Base-by-base conservation (phyloP, 2,329 filamentous ascomycete species). In the Trichoderma guizhouense region DNA sequence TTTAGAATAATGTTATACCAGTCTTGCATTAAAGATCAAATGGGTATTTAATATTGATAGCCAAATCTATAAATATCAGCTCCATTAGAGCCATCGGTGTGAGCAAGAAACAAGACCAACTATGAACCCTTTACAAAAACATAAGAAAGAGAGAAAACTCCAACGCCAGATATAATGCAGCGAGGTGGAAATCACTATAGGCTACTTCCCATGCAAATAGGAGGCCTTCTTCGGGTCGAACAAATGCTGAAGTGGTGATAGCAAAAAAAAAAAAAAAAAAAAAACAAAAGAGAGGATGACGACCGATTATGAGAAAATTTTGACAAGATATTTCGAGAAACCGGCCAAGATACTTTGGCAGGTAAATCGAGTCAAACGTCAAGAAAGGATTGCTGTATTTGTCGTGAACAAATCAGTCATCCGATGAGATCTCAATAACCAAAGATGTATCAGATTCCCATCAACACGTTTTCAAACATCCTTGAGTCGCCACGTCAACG, bases 401-500 rank as follows among this genome's bases (percentile, higher is more conserved):
- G 3, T 53, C 47, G 11, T 24, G 3, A 3, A 11, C 1, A 53
- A 53, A 24, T 53, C 11, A 21, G 11, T 11, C 53, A 15, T 57
- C 14, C 7, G 53, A 58, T 18, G 28, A 32, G 11, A 30, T n/a
- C 14, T 15, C 8, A 30, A 18, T 7, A 58, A n/a, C 21, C 21
- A 57, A 28, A 28, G 7, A 11, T 11, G 9, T 12, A 21, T 32
- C 15, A 4, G 8, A 60, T 14, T 8, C 18, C 11, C 11, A 5
- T 7, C 14, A 28, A 14, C 24, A 12, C 51, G 2, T 43, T 30
- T 60, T 70, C 69, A 81, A 30, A 75, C 75, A 24, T 79, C 76
- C 32, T 36, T 57, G 62, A 88, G 77, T 67, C 81, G 79, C 83
- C 85, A 86, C 0, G 88, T 87, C 75, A 91, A 79, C 30, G 88